Evolutionary conservation across 306 rosid species (phyloP).

Genomic region (Prunus padus): DNA sequence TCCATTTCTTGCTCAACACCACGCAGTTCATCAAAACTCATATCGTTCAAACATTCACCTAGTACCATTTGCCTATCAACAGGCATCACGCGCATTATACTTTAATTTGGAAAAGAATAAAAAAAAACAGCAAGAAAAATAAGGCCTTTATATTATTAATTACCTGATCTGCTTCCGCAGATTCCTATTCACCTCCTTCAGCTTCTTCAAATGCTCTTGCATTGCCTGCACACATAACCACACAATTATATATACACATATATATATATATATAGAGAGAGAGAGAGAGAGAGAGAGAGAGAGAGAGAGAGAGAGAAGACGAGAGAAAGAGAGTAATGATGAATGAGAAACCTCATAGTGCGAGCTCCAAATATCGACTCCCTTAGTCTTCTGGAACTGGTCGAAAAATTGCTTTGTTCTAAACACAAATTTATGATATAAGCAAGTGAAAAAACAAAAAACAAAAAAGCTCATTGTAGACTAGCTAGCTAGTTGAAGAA

Average conservation of each 20-base stretch:
- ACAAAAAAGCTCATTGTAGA: no score
- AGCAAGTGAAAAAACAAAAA: neutral
- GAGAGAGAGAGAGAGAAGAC: no score
- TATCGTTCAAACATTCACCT: constrained; percentile 63
- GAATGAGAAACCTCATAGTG: constrained; percentile 59
- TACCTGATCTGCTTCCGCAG: constrained; percentile 78
- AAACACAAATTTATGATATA: neutral
- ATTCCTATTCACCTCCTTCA: constrained; percentile 59
- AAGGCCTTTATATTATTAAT: neutral
- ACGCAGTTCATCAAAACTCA: constrained; percentile 53
- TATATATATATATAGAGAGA: no score
- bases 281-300: no score
- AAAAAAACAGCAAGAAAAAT: neutral
- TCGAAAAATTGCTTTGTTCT: constrained; percentile 79
- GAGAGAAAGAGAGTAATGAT: no score
- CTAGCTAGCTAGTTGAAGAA: neutral
- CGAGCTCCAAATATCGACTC: constrained; percentile 69
- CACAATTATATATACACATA: neutral
- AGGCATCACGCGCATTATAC: neutral
- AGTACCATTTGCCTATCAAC: constrained; percentile 56
- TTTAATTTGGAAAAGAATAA: neutral
- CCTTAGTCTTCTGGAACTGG: constrained; percentile 56
- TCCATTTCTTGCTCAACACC: constrained; percentile 67
- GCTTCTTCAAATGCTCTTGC: constrained; percentile 66
- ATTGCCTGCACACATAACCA: constrained; percentile 44